These are phyloP conservation scores for Striga asiatica DNA, from an alignment of 257 asterid species.

Conservation along the genomic window DNA sequence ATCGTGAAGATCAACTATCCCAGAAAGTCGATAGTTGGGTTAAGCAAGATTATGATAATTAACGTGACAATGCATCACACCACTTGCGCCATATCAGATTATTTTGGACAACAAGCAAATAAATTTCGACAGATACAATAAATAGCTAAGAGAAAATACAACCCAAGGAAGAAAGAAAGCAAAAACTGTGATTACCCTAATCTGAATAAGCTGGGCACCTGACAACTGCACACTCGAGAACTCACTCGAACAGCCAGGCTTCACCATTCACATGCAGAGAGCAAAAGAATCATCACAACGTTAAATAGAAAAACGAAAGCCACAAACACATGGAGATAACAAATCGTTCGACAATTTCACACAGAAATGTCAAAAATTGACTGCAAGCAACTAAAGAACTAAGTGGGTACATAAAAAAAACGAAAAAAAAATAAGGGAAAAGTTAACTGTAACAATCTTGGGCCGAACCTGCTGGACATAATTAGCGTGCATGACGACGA, in stretches of 20 bases:
- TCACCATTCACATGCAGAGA: slow-evolving; percentile 13
- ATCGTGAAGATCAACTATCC: neutral
- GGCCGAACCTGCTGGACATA: slow-evolving; percentile 83
- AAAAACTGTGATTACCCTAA: slow-evolving; percentile 41
- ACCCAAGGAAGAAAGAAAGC: neutral
- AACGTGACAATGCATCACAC: neutral
- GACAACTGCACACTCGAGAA: slow-evolving; percentile 47
- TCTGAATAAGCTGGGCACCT: slow-evolving; percentile 73
- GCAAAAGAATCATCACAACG: neutral
- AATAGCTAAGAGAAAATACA: neutral
- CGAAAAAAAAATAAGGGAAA: too few species aligned
- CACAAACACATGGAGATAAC: slow-evolving; percentile 5
- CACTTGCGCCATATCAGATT: neutral
- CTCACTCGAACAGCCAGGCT: slow-evolving; percentile 99
- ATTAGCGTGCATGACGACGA: slow-evolving; percentile 99
- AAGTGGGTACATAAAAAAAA: neutral
- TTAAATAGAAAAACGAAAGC: neutral
- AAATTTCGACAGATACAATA: neutral
- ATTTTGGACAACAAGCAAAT: neutral
- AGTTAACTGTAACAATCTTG: too few species aligned
- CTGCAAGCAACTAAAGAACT: neutral
- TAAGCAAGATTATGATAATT: neutral
- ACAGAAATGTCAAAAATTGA: neutral
- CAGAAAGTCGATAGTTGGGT: neutral
- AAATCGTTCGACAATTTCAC: neutral